Conservation (phyloP, 345 rosid genomes). For the Theobroma cacao region DNA sequence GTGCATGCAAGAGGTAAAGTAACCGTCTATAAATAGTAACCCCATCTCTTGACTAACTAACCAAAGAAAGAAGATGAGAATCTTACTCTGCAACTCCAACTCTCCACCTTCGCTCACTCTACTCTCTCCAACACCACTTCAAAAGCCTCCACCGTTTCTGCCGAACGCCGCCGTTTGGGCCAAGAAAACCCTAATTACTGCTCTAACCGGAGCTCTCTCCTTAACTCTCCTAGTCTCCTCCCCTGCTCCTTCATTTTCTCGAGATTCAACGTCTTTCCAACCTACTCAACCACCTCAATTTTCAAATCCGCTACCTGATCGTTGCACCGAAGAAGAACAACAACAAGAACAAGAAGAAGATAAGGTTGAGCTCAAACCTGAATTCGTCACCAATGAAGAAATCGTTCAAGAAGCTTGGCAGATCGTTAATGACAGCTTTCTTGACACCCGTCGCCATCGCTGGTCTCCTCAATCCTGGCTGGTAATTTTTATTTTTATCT, state of each 20-base stretch:
- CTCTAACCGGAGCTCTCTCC: slow-evolving; percentile 57
- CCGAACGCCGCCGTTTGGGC: slow-evolving; percentile 12
- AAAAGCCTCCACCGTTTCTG: background rate
- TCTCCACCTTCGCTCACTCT: slow-evolving; percentile 28
- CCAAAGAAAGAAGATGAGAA: slow-evolving; percentile 36
- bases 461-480: slow-evolving; percentile 80
- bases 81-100: slow-evolving; percentile 43
- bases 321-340: slow-evolving; percentile 53
- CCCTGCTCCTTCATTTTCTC: slow-evolving; percentile 42
- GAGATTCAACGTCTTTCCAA: slow-evolving; percentile 32
- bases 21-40: background rate
- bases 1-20: background rate
- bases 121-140: slow-evolving; percentile 21
- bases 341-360: slow-evolving; percentile 6
- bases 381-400: slow-evolving; percentile 49
- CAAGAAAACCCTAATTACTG: slow-evolving; percentile 38
- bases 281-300: slow-evolving; percentile 17
- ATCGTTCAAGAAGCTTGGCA: slow-evolving; percentile 96
- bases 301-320: slow-evolving; percentile 30
- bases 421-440: slow-evolving; percentile 73
- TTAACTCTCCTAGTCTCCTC: slow-evolving; percentile 57
- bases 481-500: slow-evolving; percentile 26
- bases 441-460: slow-evolving; percentile 43
- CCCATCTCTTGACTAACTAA: background rate
- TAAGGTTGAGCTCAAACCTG: slow-evolving; percentile 33